Base-by-base conservation (phyloP, 352 stramenopile species). In the Globisporangium spiculum region DNA sequence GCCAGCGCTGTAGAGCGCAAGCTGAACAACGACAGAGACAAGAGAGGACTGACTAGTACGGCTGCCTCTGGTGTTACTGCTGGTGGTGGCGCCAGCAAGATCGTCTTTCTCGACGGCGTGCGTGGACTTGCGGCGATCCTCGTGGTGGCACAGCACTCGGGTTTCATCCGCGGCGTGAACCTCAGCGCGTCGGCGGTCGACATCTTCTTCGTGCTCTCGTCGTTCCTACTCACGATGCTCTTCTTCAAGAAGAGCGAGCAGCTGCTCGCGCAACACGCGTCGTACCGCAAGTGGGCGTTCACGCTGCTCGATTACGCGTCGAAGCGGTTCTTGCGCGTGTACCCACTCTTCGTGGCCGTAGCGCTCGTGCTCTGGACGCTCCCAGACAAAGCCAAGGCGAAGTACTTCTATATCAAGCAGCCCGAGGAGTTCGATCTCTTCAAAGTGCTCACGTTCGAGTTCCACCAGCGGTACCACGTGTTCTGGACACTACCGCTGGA, bases 401-500 rank as follows among this genome's bases (percentile, higher is more conserved):
- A 27, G 16, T 82, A 79, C 32, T 82, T 78, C 22, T 16, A 68
- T 26, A 63, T 67, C 32, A 60, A 60, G 2, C 59, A 76, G 8
- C 67, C 70, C 0, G 66, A 69, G 14, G 18, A 72, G 4, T 86
- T 72, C 53, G 60, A 79, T 5, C 58, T 79, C 34, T 60, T 70
- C 20, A 72, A 78, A 20, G 78, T 81, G 20, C 73, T 86, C 24
- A 67, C 34, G 50, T 67, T 67, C 34, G 18, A 67, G 12, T 70
- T 66, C 20, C 76, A 72, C 44, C 44, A 50, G 18, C 44, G 44
- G 4, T 81, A 77, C 32, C 71, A 82, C 50, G 70, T 86, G 0
- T 76, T 88, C 44, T 88, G 80, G 80, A 78, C 76, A 26, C 69
- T 88, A 24, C 78, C 80, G 1, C 41, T 88, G n/a, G 76, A 83